These are phyloP conservation scores for Candida orba DNA, from an alignment of 805 yeast genomes.

Conservation along the genomic window DNA sequence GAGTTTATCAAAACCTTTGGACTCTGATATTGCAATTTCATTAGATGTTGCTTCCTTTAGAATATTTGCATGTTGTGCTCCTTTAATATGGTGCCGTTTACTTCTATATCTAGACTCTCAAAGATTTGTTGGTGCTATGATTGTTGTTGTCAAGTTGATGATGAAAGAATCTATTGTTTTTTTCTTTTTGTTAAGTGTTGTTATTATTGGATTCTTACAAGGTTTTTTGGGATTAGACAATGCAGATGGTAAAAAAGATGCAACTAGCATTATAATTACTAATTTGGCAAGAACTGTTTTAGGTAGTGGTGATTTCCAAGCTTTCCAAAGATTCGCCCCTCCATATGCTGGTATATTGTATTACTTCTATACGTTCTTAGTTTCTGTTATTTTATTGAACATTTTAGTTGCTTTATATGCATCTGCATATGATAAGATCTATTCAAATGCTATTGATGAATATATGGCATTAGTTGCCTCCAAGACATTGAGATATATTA, in stretches of 20 bases:
- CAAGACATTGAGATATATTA: constrained; percentile 72
- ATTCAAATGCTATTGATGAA: constrained; percentile 78
- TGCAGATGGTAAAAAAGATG: constrained; percentile 78
- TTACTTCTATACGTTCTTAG: constrained; percentile 69
- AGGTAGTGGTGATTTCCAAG: constrained; percentile 66
- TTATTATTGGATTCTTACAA: constrained; percentile 75
- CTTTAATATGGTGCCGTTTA: constrained; percentile 79
- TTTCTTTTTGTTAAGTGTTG: constrained; percentile 63
- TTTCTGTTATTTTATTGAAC: constrained; percentile 70
- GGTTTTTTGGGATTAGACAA: constrained; percentile 84
- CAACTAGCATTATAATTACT: constrained; percentile 54
- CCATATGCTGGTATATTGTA: constrained; percentile 81
- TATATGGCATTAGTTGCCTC: constrained; percentile 79
- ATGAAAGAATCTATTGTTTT: constrained; percentile 82
- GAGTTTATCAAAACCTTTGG: constrained; percentile 23
- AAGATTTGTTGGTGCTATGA: constrained; percentile 81
- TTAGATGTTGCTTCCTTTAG: constrained; percentile 59
- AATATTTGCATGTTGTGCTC: constrained; percentile 72
- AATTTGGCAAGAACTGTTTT: constrained; percentile 66
- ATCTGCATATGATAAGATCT: constrained; percentile 74
- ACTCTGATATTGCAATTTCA: constrained; percentile 21
- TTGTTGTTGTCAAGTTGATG: constrained; percentile 78
- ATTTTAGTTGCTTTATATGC: constrained; percentile 80
- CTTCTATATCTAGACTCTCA: constrained; percentile 71
- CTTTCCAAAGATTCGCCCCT: constrained; percentile 66